Evolutionary conservation across 495 filamentous ascomycete species (phyloP).

Genomic region (Trichocladium uniseriatum): DNA sequence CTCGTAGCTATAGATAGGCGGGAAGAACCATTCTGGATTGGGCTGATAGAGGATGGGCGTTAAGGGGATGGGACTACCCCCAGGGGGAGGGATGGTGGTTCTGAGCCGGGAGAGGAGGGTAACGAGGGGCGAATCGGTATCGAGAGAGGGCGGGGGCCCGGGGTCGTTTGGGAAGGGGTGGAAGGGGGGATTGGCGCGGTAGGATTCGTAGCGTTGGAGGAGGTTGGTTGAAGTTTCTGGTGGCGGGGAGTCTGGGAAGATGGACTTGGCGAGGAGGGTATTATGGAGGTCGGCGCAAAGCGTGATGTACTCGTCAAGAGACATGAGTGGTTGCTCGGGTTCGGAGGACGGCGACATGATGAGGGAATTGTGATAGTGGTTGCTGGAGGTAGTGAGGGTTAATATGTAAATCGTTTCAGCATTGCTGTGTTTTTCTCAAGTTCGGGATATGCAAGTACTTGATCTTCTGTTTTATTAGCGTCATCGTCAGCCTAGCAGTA

Average conservation of each 20-base stretch:
- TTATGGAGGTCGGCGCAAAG: constrained; percentile 2
- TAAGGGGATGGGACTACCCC: not conserved
- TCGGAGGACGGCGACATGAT: no score
- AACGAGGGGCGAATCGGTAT: not conserved
- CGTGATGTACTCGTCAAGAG: no score
- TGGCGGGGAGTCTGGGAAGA: not conserved
- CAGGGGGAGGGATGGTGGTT: not conserved
- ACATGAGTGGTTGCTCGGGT: no score
- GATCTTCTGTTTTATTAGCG: constrained; percentile 14
- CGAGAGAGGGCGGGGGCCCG: not conserved
- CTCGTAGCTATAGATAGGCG: not conserved
- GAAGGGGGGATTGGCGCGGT: not conserved
- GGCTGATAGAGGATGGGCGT: constrained; percentile 1
- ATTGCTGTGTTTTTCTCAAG: not conserved
- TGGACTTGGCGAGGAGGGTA: not conserved
- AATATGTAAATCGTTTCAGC: not conserved
- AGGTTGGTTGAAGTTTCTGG: not conserved
- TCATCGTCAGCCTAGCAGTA: constrained; percentile 11
- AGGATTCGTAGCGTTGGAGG: not conserved
- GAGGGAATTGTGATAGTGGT: no score
- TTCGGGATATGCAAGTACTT: constrained; percentile 1
- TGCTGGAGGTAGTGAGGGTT: not conserved
- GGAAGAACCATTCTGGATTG: constrained; percentile 1
- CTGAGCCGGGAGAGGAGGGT: not conserved
- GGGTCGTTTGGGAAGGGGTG: not conserved